Percentiles rank a stretch among this genome's conserved stretches.
These are phyloP conservation scores for Phyllosticta citribraziliensis DNA, from an alignment of 2,329 filamentous ascomycete genomes.

Conservation along the genomic window DNA sequence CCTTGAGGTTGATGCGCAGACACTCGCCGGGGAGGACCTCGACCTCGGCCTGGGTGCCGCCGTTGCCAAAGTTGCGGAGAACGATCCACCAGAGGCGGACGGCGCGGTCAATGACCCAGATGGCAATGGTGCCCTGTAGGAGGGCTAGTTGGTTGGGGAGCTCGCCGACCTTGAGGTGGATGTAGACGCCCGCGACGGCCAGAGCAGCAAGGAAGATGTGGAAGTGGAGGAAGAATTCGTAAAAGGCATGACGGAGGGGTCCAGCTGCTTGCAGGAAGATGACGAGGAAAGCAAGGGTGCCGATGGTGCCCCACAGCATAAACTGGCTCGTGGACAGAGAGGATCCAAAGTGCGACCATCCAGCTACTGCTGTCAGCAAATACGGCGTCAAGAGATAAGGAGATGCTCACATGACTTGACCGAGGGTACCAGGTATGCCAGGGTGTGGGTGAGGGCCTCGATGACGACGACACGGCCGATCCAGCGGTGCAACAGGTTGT, in stretches of 20 bases:
- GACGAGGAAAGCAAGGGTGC: constrained; percentile 49
- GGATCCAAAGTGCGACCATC: constrained; percentile 39
- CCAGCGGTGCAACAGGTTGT: constrained; percentile 75
- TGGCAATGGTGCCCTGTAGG: constrained; percentile 50
- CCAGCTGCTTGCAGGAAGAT: constrained; percentile 61
- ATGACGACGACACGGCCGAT: constrained; percentile 65
- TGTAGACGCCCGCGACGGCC: constrained; percentile 55
- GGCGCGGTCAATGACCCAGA: constrained; percentile 58
- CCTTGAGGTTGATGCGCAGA: constrained; percentile 59
- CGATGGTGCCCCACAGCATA: constrained; percentile 55
- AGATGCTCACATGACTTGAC: constrained; percentile 24
- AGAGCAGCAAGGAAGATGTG: constrained; percentile 57
- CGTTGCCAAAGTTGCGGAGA: constrained; percentile 56
- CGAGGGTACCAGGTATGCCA: constrained; percentile 46
- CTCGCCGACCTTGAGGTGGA: constrained; percentile 44
- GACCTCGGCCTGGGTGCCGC: constrained; percentile 58
- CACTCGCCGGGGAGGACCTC: constrained; percentile 70
- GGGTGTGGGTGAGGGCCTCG: constrained; percentile 57
- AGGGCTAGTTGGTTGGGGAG: constrained; percentile 52
- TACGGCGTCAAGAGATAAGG: neutral
- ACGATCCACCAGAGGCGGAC: constrained; percentile 50
- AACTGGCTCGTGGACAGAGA: constrained; percentile 36
- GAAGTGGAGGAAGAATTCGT: constrained; percentile 65
- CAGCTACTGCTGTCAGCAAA: constrained; percentile 21
- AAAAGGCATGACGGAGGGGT: constrained; percentile 65